Conservation (phyloP, 1,284 basidiomycete genomes). For the Fomitopsis palustris region DNA sequence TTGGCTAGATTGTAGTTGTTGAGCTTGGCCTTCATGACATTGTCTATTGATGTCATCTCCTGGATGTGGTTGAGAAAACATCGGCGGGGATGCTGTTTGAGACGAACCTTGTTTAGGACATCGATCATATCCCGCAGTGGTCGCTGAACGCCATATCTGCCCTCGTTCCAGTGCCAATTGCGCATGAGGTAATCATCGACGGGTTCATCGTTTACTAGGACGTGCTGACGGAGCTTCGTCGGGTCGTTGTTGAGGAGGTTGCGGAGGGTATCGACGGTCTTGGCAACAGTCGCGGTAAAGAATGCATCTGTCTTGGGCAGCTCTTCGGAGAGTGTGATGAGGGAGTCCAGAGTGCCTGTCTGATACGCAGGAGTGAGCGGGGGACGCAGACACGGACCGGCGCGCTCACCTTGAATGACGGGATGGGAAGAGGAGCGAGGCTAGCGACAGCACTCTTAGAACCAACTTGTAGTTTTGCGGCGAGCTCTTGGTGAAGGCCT, state of each 20-base stretch:
- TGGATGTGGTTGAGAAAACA: conserved; percentile 28
- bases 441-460: conserved; percentile 44
- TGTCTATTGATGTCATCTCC: conserved; percentile 91
- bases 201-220: conserved; percentile 78
- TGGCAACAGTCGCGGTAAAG: conserved; percentile 87
- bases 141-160: conserved; percentile 81
- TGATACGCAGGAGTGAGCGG: conserved; percentile 29
- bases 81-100: background rate
- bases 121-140: conserved; percentile 82
- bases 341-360: conserved; percentile 92
- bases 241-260: conserved; percentile 90
- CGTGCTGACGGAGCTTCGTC: conserved; percentile 78
- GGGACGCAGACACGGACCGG: background rate
- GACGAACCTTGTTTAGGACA: conserved; percentile 69
- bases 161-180: conserved; percentile 87
- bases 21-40: conserved; percentile 86
- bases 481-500: conserved; percentile 55
- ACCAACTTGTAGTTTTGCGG: conserved; percentile 43
- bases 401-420: conserved; percentile 69
- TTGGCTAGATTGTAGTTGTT: conserved; percentile 94
- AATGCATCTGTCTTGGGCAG: conserved; percentile 90
- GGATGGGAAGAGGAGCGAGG: conserved; percentile 60
- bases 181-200: conserved; percentile 81
- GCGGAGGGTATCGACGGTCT: conserved; percentile 93
- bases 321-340: conserved; percentile 89